phyloP scores from a whole-genome alignment of 768 basidiomycete species.

The Leucosporidium scottii region DNA sequence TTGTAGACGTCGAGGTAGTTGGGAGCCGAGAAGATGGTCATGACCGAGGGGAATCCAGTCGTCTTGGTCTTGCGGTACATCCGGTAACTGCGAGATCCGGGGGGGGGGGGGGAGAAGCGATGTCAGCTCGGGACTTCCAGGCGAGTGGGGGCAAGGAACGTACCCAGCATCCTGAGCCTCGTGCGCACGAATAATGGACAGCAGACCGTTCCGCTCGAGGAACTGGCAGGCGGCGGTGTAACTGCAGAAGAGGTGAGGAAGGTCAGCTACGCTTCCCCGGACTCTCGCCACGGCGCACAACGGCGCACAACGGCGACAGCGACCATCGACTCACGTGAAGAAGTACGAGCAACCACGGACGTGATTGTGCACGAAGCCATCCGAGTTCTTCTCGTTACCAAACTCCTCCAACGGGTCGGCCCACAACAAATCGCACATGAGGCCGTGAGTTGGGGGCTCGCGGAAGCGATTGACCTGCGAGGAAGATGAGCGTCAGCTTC shows the following conservation, averaged over 20 bases:
- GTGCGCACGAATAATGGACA: slow-evolving; percentile 95
- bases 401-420: slow-evolving; percentile 97
- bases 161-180: slow-evolving; percentile 98
- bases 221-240: slow-evolving; percentile 97
- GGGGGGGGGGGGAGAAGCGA: neutral
- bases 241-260: slow-evolving; percentile 46
- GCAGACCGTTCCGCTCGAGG: slow-evolving; percentile 89
- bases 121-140: neutral
- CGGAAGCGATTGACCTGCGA: slow-evolving; percentile 89
- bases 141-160: slow-evolving; percentile 33
- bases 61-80: slow-evolving; percentile 99
- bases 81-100: slow-evolving; percentile 48
- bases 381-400: slow-evolving; percentile 82
- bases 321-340: slow-evolving; percentile 63
- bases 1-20: slow-evolving; percentile 98
- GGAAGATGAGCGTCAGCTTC: neutral
- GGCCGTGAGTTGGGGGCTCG: slow-evolving; percentile 90
- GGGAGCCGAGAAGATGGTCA: slow-evolving; percentile 99
- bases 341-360: slow-evolving; percentile 96
- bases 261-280: neutral
- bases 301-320: neutral
- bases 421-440: slow-evolving; percentile 99
- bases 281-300: too few relatives aligned
- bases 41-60: slow-evolving; percentile 96
- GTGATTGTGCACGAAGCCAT: slow-evolving; percentile 90